Conservation (phyloP, 176 grass and related monocot genomes). For the Avena atlantica region DNA sequence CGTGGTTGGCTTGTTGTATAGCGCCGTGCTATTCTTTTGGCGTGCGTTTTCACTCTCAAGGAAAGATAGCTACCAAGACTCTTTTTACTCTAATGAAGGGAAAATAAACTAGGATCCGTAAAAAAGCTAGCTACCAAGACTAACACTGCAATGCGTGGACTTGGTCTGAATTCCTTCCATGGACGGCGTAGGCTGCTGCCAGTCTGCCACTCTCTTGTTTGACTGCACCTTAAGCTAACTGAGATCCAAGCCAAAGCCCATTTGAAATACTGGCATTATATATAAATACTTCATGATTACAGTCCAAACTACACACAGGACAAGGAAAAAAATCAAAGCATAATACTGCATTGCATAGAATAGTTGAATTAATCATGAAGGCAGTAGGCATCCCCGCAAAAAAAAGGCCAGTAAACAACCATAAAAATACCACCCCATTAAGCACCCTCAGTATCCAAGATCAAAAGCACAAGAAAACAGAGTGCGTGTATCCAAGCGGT, state of each 20-base stretch:
- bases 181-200: background rate
- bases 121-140: too few species aligned
- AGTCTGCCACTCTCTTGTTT: background rate
- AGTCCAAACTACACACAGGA: background rate
- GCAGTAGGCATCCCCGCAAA: too few species aligned
- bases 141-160: too few species aligned
- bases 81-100: too few species aligned
- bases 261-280: background rate
- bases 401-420: too few species aligned
- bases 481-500: background rate
- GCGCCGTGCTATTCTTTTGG: too few species aligned
- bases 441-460: slow-evolving; percentile 16
- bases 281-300: background rate
- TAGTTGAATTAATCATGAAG: too few species aligned
- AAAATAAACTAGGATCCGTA: too few species aligned
- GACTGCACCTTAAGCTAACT: background rate
- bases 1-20: too few species aligned
- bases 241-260: background rate
- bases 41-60: too few species aligned
- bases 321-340: background rate
- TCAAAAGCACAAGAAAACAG: background rate
- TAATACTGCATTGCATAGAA: background rate
- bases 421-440: background rate
- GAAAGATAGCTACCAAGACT: too few species aligned
- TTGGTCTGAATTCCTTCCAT: background rate